Evolutionary conservation across 805 yeast species (phyloP), one percentile per base, ranked within the genome.

Genomic region (Teunomyces tritomae): DNA sequence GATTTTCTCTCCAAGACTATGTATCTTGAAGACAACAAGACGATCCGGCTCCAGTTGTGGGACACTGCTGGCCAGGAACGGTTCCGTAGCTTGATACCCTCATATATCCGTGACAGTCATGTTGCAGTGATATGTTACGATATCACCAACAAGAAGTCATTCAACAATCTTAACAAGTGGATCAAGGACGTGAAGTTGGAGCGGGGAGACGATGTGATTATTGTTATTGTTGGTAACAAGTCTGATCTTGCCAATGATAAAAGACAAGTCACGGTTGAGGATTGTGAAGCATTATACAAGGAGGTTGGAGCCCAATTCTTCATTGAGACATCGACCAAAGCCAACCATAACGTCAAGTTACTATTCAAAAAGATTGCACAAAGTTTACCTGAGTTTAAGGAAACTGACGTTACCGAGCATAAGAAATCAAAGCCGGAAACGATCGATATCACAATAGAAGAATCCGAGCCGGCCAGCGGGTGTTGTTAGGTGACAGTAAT

Each of bases 41-140:
- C 99, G 3, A 88, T 94, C 35, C 79, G 99, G 59, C 77, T 94
- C 53, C 99, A 94, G 70, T 73, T 94, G 49, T 94, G 99, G 98
- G 98, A 91, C 65, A 91, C 98, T 3, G 96, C 96, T 1, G 97
- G 98, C 11, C 98, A 91, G 69, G 99, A 94, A 67, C 74, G 99
- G 57, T 94, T 94, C 74, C 77, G 98, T 61, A 87, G 96, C 13
- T 78, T 94, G 64, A 92, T 94, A 48, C 99, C 99, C 3, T 86
- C 96, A 8, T 94, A 94, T 63, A 94, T 94, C 50, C 78, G 99
- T 57, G 99, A 94, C 67, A 87, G 95, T 11, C 90, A 91, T 58
- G 98, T 94, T n/a, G 98, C 99, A 0, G 95, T 94, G 41, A 85
- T 94, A 26, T 96, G 95, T 17, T 92, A 92, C 70, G 99, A 94